Percentiles rank a stretch among this genome's conserved stretches.
phyloP scores from a whole-genome alignment of 2,329 filamentous ascomycete species.

The Calonectria montana region DNA sequence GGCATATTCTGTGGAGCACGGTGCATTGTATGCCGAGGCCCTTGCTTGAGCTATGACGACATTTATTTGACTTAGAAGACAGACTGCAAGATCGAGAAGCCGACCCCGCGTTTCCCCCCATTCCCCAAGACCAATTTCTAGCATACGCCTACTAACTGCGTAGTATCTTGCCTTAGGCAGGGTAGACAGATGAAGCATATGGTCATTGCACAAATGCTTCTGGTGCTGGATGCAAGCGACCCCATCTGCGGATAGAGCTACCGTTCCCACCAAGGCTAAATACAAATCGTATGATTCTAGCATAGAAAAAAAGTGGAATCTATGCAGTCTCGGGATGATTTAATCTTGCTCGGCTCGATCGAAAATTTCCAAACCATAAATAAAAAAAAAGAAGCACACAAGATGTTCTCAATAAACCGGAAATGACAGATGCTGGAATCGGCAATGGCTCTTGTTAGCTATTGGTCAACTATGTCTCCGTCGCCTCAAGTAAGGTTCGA shows the following conservation, averaged over 20 bases:
- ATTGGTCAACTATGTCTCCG: neutral
- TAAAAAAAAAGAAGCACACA: no score
- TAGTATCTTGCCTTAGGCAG: neutral
- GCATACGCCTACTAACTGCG: neutral
- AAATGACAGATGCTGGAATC: neutral
- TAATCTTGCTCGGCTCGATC: neutral
- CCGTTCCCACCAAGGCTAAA: neutral
- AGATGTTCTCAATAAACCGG: neutral
- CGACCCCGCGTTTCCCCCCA: neutral
- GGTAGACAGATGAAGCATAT: neutral
- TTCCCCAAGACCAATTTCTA: neutral
- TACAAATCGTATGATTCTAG: neutral
- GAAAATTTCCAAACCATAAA: neutral
- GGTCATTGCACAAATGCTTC: neutral
- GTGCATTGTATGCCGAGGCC: neutral
- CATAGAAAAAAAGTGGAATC: neutral
- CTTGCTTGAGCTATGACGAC: neutral
- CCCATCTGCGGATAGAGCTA: neutral
- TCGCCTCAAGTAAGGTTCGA: no score
- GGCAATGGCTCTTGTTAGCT: neutral
- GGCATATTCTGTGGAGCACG: neutral
- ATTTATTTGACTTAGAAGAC: neutral
- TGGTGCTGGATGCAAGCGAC: neutral
- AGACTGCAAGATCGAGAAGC: neutral
- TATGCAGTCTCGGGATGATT: neutral